Percentiles rank a stretch among this genome's conserved stretches.
These are phyloP conservation scores for Talaromyces sp. DNA, from an alignment of 2,329 filamentous ascomycete species.

Conservation along the genomic window DNA sequence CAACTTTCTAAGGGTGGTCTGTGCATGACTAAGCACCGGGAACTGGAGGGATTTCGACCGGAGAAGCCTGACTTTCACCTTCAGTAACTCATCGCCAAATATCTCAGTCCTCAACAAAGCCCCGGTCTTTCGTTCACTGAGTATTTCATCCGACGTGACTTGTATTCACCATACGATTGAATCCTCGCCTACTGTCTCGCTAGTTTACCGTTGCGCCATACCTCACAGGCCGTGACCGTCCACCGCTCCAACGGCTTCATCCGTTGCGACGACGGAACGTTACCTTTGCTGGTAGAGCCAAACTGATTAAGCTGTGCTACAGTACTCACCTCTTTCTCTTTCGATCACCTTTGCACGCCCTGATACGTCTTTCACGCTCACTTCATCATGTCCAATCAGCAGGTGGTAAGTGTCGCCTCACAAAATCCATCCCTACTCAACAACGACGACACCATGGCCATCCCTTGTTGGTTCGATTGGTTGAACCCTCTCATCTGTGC, in stretches of 20 bases:
- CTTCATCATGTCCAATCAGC: conserved; percentile 50
- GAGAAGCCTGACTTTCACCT: conserved; percentile 39
- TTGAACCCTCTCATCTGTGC: conserved; percentile 1
- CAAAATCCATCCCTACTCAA: conserved; percentile 23
- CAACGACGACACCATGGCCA: conserved; percentile 24
- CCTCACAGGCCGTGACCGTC: conserved; percentile 15
- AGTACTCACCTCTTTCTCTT: neutral
- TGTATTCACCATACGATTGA: neutral
- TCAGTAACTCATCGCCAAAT: conserved; percentile 33
- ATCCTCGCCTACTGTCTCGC: conserved; percentile 2
- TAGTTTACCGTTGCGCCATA: conserved; percentile 10
- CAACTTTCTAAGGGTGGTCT: conserved; percentile 9
- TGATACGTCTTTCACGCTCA: neutral
- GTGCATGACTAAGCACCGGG: conserved; percentile 37
- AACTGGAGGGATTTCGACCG: conserved; percentile 41
- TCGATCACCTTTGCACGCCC: neutral
- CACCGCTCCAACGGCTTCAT: conserved; percentile 22
- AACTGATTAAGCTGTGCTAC: neutral
- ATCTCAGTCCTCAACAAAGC: conserved; percentile 4
- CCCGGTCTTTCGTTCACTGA: conserved; percentile 1
- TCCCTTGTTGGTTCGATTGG: neutral
- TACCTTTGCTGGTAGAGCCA: conserved; percentile 10
- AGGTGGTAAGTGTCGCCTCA: conserved; percentile 49
- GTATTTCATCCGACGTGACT: neutral
- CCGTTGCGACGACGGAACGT: conserved; percentile 27